Conservation (phyloP, 2,329 filamentous ascomycete species). For the Nemania abortiva region DNA sequence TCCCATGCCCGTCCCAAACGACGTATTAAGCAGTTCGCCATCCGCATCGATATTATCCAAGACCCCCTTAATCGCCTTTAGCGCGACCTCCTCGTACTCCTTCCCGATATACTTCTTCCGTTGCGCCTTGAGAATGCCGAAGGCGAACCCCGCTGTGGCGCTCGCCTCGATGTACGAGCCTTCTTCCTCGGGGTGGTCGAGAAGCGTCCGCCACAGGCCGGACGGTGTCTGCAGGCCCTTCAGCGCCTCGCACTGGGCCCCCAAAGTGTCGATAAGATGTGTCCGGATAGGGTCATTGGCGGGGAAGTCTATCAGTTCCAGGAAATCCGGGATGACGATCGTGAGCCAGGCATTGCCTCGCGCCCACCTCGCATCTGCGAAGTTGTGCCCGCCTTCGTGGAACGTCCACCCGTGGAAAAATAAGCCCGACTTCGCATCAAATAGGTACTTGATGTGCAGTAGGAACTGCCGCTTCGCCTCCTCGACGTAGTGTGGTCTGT, state of each 20-base stretch:
- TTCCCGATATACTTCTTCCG: constrained; percentile 76
- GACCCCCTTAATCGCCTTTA: constrained; percentile 75
- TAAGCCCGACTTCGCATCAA: constrained; percentile 76
- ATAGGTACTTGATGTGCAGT: constrained; percentile 82
- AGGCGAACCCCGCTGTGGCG: constrained; percentile 84
- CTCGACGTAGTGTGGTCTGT: constrained; percentile 77
- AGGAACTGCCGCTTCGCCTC: constrained; percentile 84
- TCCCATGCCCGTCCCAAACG: constrained; percentile 85
- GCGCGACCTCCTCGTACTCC: constrained; percentile 70
- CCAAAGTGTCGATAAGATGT: constrained; percentile 71
- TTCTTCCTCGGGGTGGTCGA: constrained; percentile 73
- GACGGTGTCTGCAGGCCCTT: constrained; percentile 68
- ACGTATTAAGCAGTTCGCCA: constrained; percentile 79
- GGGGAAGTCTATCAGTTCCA: constrained; percentile 76
- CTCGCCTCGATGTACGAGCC: constrained; percentile 83
- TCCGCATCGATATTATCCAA: constrained; percentile 72
- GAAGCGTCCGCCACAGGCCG: constrained; percentile 80
- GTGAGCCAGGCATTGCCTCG: constrained; percentile 80
- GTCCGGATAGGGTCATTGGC: constrained; percentile 72
- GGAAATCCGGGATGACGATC: constrained; percentile 84
- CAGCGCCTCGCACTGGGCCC: constrained; percentile 76
- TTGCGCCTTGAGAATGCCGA: constrained; percentile 80
- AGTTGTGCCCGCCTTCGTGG: constrained; percentile 73
- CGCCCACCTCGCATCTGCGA: constrained; percentile 69
- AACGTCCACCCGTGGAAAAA: constrained; percentile 90